Base-by-base conservation (phyloP, 2,329 filamentous ascomycete genomes). In the Capronia coronata region DNA sequence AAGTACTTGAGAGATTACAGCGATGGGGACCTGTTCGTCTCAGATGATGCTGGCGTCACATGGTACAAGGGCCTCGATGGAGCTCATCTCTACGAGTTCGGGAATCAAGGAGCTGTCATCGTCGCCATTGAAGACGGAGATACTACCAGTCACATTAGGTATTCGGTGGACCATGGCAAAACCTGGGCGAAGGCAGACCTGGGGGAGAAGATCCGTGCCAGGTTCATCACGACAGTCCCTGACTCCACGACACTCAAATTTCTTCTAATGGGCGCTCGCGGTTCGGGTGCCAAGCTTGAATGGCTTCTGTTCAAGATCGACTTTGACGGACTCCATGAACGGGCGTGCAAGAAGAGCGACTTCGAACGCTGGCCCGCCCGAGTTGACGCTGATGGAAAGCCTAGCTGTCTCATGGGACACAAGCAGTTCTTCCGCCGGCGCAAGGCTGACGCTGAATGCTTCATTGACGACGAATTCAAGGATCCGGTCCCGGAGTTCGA, bases 191-290 rank as follows among this genome's bases (percentile, higher is more conserved):
- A 76, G 10, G 76, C 82, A n/a, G 69, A 86, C 38, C 72, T 97
- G 3, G 77, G 70, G 18, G 68, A 84, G 49, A 84, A 84, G 60
- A 75, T 97, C 54, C 75, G 75, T 48, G 87, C 89, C 11, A 74
- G 77, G 49, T 75, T 86, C 48, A 73, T 98, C 43, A 95, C 88
- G 0, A 97, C 93, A 0, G 89, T 88, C 0, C 86, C 86, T 25
- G 93, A 97, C 63, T 94, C 93, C 1, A 94, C 91, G 2, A 94
- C 86, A 61, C 76, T 94, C 46, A 95, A 94, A 63, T 97, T 98
- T 62, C 65, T 96, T 23, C 74, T 97, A 21, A 75, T 89, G 47
- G 90, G 81, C 23, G 62, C 72, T 59, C 69, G 76, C 56, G 74
- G 78, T 19, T 70, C 74, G 44, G 75, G 74, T 32, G 71, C 75